Evolutionary conservation across 495 filamentous ascomycete genomes (phyloP), one percentile per base, ranked within the genome.

Genomic region (Cairneyella variabilis): DNA sequence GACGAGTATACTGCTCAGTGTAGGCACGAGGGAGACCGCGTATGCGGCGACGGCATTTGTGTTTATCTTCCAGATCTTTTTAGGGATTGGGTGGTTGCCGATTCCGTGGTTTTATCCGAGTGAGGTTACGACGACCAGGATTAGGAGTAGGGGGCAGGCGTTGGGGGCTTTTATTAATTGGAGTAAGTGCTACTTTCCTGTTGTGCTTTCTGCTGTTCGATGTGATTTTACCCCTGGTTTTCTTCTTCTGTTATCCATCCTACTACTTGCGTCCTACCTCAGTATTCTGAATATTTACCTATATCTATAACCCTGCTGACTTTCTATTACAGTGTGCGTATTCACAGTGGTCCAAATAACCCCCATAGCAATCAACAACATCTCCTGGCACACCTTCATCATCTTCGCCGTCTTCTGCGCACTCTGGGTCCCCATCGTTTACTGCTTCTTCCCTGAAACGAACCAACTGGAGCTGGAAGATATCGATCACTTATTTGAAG

Each of bases 401-500:
- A 66, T 78, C 10, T 80, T 75, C 60, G 74, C 76, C 3, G 80
- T 83, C 56, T 85, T 86, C 60, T 88, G 87, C 64, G 80, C 79
- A 46, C 72, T 76, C 62, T 86, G 87, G 60, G 71, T 89, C 34
- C 84, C 84, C 0, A 71, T 80, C 3, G 75, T 86, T 34, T 88
- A 83, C 68, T 83, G 83, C 71, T 85, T 89, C 77, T 88, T 83
- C 63, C 85, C 85, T 0, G 85, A 89, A 63, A 90, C 86, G 2
- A 80, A 79, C 12, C 80, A 81, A 60, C 78, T 84, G 18, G 81
- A 78, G 3, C 71, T 90, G 17, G 86, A 90, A 57, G 85, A 89
- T 64, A 83, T 89, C 76, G 84, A 88, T 62, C 69, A 70, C 53
- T 85, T 90, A 58, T 89, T 90, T 76, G 77, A 74, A 63, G 85